Base-by-base conservation (phyloP, 306 rosid species). In the Pyrus bretschneideri region DNA sequence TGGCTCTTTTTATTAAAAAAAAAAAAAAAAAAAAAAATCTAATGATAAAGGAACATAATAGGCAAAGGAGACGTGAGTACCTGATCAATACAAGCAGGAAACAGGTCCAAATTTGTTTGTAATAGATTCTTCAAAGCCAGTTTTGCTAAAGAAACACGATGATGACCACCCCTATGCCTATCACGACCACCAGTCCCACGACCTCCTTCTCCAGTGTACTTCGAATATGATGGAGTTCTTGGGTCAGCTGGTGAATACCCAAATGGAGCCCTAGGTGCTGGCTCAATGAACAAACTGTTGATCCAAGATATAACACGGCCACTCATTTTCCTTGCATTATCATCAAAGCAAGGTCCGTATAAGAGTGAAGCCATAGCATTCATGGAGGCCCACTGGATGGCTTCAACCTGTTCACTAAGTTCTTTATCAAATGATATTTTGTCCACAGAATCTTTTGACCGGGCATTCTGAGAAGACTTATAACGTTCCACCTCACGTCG, bases 331-430 rank as follows among this genome's bases (percentile, higher is more conserved):
- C 97, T 92, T 18, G 99, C 99, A 88, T 88, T 91, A 84, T 96
- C 99, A 83, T 96, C 99, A 81, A 96, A 92, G 88, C 99, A 96
- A 54, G 97, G 98, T 81, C 99, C 99, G 78, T 96, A 93, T 69
- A 96, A 71, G 79, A 96, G 97, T 55, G 99, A 96, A 60, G 99
- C 93, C 87, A 96, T 87, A n/a, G 99, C 99, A 86, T 87, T 93
- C 97, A 96, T 85, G 75, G 98, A 96, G 63, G 99, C 96, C 99
- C 99, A 93, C 87, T 96, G 99, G 81, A 96, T 96, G 77, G 97
- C 98, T 84, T 96, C 99, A 78, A 96, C 81, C 78, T 93, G 99
- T 86, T 96, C 99, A 80, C 87, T 87, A 82, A 96, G 79, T 84
- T 96, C 99, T 88, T 96, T 96, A 86, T 96, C 99, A 82, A 96